phyloP scores from a whole-genome alignment of 2,329 filamentous ascomycete genomes.

The Colletotrichum plurivorum region DNA sequence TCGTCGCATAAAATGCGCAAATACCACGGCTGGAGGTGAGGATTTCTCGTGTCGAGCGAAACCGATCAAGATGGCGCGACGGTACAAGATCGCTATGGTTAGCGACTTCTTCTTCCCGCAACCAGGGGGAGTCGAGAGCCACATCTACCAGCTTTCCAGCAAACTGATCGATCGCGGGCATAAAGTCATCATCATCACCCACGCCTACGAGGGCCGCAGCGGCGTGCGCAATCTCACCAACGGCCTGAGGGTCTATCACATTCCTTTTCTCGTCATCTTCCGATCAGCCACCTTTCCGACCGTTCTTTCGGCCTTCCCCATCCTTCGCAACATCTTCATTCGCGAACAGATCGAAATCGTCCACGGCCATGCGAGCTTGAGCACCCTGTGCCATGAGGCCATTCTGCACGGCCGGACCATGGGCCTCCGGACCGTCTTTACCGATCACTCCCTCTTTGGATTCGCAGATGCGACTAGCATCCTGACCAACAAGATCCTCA shows the following conservation, averaged over 20 bases:
- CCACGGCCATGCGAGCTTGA: slow-evolving; percentile 95
- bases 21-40: slow-evolving; percentile 9
- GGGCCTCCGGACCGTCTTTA: slow-evolving; percentile 96
- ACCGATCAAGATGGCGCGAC: slow-evolving; percentile 51
- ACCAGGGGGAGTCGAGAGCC: slow-evolving; percentile 95
- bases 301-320: slow-evolving; percentile 97
- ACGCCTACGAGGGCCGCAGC: slow-evolving; percentile 91
- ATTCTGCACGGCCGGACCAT: slow-evolving; percentile 96
- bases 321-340: slow-evolving; percentile 97
- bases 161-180: slow-evolving; percentile 98
- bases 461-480: slow-evolving; percentile 98
- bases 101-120: slow-evolving; percentile 99
- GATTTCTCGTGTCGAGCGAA: slow-evolving; percentile 19
- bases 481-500: slow-evolving; percentile 95
- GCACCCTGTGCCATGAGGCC: slow-evolving; percentile 93
- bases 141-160: slow-evolving; percentile 97
- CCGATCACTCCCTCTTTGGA: slow-evolving; percentile 96
- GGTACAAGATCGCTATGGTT: slow-evolving; percentile 88
- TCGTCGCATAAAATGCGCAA: slow-evolving; percentile 14
- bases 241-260: slow-evolving; percentile 97
- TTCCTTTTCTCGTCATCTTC: slow-evolving; percentile 96
- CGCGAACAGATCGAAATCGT: slow-evolving; percentile 97
- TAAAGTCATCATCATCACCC: slow-evolving; percentile 98
- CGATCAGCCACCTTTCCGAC: slow-evolving; percentile 94
- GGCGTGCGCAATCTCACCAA: slow-evolving; percentile 97